A percentile compares a stretch with the other conserved stretches of the same genome.
phyloP scores from a whole-genome alignment of 1,284 basidiomycete genomes.

The Jaminaea rosea region DNA sequence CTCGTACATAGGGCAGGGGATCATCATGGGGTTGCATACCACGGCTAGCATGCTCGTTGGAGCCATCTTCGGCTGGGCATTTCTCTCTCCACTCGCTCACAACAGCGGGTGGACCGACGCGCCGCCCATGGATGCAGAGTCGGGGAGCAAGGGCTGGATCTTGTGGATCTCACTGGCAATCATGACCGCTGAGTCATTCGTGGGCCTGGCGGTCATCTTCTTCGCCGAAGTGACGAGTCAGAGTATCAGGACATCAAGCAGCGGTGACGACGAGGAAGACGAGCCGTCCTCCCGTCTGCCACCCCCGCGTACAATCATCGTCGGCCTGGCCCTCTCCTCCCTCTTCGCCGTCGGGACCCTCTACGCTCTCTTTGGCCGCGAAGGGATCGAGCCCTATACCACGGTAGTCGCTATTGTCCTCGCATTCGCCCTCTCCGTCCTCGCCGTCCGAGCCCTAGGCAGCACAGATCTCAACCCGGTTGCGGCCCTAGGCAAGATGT shows the following conservation, averaged over 20 bases:
- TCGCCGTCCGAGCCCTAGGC: constrained; percentile 52
- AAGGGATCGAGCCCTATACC: constrained; percentile 89
- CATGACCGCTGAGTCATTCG: constrained; percentile 78
- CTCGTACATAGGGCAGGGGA: constrained; percentile 58
- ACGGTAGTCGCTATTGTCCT: constrained; percentile 73
- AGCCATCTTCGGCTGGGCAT: constrained; percentile 89
- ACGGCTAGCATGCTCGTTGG: constrained; percentile 88
- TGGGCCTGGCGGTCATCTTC: constrained; percentile 69
- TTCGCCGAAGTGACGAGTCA: constrained; percentile 14
- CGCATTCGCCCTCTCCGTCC: constrained; percentile 72
- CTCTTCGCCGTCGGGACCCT: constrained; percentile 67
- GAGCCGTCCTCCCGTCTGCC: constrained; percentile 75
- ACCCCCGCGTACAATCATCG: constrained; percentile 66
- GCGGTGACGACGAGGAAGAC: constrained; percentile 24
- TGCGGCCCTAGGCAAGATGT: constrained; percentile 82
- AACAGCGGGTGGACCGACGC: constrained; percentile 79
- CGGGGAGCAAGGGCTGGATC: constrained; percentile 61
- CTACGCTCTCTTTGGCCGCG: constrained; percentile 74
- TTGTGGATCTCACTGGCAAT: constrained; percentile 89
- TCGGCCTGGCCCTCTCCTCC: constrained; percentile 61
- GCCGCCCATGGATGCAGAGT: constrained; percentile 69
- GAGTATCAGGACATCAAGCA: neutral
- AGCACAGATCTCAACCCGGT: constrained; percentile 50
- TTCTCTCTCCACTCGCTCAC: constrained; percentile 79
- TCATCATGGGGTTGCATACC: constrained; percentile 95